Percentiles rank a stretch among this genome's conserved stretches.
These are phyloP conservation scores for Botrytis elliptica DNA, from an alignment of 2,329 filamentous ascomycete species.

Conservation along the genomic window DNA sequence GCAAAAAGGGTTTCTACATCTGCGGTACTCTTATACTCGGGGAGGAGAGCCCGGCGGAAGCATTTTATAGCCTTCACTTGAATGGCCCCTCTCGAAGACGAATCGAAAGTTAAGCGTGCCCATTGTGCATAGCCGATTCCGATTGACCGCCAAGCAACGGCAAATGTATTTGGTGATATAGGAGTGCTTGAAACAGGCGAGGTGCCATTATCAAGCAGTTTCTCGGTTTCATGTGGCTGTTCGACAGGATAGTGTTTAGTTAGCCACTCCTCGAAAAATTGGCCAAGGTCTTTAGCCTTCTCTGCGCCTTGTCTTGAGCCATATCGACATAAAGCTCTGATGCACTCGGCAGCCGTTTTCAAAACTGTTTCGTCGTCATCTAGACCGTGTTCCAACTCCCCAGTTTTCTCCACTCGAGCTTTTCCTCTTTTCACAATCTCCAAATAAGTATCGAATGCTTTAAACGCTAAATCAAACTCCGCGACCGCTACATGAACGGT, in stretches of 20 bases:
- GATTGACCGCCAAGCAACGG: constrained; percentile 77
- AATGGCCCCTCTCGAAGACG: constrained; percentile 65
- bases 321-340: constrained; percentile 79
- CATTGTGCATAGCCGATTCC: constrained; percentile 84
- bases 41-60: constrained; percentile 69
- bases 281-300: constrained; percentile 70
- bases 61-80: constrained; percentile 76
- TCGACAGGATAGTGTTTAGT: constrained; percentile 50
- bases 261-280: constrained; percentile 73
- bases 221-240: constrained; percentile 26
- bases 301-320: constrained; percentile 73
- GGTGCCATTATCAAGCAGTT: constrained; percentile 26
- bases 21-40: constrained; percentile 62
- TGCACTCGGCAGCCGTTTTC: constrained; percentile 74
- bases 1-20: constrained; percentile 79
- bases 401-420: constrained; percentile 76
- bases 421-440: constrained; percentile 85
- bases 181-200: constrained; percentile 29
- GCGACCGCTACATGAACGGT: constrained; percentile 82
- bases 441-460: constrained; percentile 87
- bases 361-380: constrained; percentile 78
- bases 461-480: constrained; percentile 88
- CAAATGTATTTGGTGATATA: constrained; percentile 61
- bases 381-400: constrained; percentile 66
- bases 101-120: constrained; percentile 79